Evolutionary conservation across 371 early-diverging fungal genomes (phyloP).

Genomic region (Haplosporangium sp.): DNA sequence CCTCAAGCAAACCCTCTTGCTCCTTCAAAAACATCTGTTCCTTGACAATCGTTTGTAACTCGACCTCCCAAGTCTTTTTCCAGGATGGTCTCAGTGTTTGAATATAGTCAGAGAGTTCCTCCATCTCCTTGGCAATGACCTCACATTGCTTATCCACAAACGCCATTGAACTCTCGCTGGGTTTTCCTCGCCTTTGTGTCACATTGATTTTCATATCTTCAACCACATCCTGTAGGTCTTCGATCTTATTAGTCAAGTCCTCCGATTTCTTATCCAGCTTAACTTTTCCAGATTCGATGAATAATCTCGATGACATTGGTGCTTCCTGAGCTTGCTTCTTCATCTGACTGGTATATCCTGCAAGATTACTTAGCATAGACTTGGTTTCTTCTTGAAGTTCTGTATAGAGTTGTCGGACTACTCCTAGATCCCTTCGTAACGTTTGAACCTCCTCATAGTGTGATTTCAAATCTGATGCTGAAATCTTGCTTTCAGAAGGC

Average conservation of each 20-base stretch:
- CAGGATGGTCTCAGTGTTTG: conserved; percentile 71
- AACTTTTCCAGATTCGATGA: conserved; percentile 71
- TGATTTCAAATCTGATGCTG: conserved; percentile 48
- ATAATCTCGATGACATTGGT: conserved; percentile 53
- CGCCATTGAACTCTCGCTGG: conserved; percentile 65
- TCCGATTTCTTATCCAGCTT: conserved; percentile 68
- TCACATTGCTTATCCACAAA: conserved; percentile 64
- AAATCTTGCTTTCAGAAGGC: conserved; percentile 47
- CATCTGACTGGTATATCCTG: conserved; percentile 61
- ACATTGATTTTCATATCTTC: conserved; percentile 84
- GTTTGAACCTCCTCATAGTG: conserved; percentile 60
- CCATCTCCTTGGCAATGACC: conserved; percentile 60
- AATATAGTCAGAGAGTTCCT: conserved; percentile 64
- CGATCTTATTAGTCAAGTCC: conserved; percentile 66
- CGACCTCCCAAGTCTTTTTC: conserved; percentile 87
- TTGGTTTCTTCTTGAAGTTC: conserved; percentile 66
- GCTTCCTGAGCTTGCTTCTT: conserved; percentile 46
- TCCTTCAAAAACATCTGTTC: conserved; percentile 85
- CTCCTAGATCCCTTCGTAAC: conserved; percentile 66
- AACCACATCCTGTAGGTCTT: conserved; percentile 76
- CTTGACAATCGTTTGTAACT: conserved; percentile 80
- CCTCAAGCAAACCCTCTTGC: conserved; percentile 73
- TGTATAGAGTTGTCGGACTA: conserved; percentile 70
- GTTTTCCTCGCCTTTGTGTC: conserved; percentile 75
- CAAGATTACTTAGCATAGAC: conserved; percentile 55